Base-by-base conservation (phyloP, 305 asterid species). In the Fraxinus platypoda region DNA sequence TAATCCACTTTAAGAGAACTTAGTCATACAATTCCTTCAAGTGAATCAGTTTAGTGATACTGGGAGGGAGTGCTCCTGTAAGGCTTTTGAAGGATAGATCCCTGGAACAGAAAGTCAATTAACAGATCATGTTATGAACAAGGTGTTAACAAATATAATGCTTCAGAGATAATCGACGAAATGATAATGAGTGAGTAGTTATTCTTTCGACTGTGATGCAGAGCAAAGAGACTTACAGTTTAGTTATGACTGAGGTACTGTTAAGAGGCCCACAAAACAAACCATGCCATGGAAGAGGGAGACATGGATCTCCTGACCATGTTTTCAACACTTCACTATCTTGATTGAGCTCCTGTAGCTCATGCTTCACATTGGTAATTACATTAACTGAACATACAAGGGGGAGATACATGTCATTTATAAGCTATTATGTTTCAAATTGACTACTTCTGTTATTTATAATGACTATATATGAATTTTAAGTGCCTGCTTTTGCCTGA, bases 301-400 rank as follows among this genome's bases (percentile, higher is more conserved):
- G 86, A 81, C 98, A 94, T 30, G 97, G 97, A 75, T 94, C 93
- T 75, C 97, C 93, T 2, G 88, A 80, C 97, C 98, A 94, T 57
- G 90, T 85, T 85, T 59, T 78, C 76, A 91, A 81, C 54, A 87
- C 75, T 80, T 86, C 87, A 81, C 78, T 91, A 19, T 83, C 92
- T 81, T 87, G 88, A 84, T 94, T 94, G 78, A 74, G 59, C 79
- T 81, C 75, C 82, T 83, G 85, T 70, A 94, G 82, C 83, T 91
- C 94, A 78, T 84, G 86, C 90, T 88, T 94, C 92, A 92, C 90
- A 78, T 85, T 82, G 62, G 19, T 76, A 75, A 90, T 89, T 70
- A 80, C 85, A 84, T 79, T 81, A 79, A 83, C 98, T 91, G 92
- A 23, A 85, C 71, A 75, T 3, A 57, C 7, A 75, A 15, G 66